These are phyloP conservation scores for Penstemon davidsonii DNA, from an alignment of 257 asterid genomes.

Conservation along the genomic window DNA sequence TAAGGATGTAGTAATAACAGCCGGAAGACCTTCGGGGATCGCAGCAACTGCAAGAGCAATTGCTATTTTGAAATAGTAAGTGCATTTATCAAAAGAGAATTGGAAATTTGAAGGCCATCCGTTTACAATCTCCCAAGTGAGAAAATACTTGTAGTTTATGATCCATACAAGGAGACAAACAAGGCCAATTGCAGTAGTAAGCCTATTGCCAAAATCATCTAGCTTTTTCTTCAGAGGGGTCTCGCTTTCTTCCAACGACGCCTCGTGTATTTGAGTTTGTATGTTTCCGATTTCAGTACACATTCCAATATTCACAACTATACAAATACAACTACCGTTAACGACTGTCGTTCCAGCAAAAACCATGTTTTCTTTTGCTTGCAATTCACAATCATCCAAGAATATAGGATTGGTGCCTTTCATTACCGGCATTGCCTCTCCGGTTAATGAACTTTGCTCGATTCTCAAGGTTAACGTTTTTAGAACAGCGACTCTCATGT, in stretches of 20 bases:
- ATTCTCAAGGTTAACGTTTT: constrained; percentile 59
- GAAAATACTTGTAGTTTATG: constrained; percentile 61
- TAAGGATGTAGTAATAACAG: constrained; percentile 70
- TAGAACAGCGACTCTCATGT: constrained; percentile 54
- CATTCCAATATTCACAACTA: constrained; percentile 63
- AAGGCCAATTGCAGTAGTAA: constrained; percentile 58
- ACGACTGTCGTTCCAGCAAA: constrained; percentile 76
- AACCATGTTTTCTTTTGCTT: constrained; percentile 66
- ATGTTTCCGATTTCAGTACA: constrained; percentile 63
- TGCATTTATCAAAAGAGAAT: constrained; percentile 67
- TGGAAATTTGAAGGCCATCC: constrained; percentile 59
- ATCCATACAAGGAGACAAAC: constrained; percentile 62
- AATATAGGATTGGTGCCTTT: constrained; percentile 42
- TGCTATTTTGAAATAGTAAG: constrained; percentile 71
- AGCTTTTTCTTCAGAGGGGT: constrained; percentile 70
- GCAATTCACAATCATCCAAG: constrained; percentile 61
- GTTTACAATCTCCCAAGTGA: constrained; percentile 53
- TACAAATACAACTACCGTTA: constrained; percentile 57
- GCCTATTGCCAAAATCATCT: constrained; percentile 66
- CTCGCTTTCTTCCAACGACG: constrained; percentile 59
- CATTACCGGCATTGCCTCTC: constrained; percentile 64
- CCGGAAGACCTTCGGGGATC: constrained; percentile 78
- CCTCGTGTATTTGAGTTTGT: constrained; percentile 67
- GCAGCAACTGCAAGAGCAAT: constrained; percentile 85
- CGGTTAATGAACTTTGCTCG: constrained; percentile 72